Evolutionary conservation across 2,329 filamentous ascomycete genomes (phyloP), one percentile per base, ranked within the genome.

Genomic region (Trichothecium sympodiale): DNA sequence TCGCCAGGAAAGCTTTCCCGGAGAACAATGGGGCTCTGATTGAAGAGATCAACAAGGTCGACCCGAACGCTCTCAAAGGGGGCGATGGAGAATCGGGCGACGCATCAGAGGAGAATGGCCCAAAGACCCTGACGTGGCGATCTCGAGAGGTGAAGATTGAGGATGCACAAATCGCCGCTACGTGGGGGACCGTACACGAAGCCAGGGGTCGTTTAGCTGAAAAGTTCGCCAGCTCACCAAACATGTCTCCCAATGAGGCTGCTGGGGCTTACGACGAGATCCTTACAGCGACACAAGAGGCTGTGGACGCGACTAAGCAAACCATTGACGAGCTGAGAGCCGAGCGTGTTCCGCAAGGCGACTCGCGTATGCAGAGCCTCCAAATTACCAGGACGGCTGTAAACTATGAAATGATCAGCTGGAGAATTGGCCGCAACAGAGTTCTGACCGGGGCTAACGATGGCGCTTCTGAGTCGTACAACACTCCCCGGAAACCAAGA

Each of bases 311-410:
- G 5, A 91, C 88, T 1, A 93, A 94, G 58, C 79, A 83, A 47
- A 87, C 87, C 9, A 94, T 95, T 40, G 89, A 96, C 45, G 91
- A 96, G 55, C 66, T 95, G 38, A 74, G 76, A 34, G 78, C 74
- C 40, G 91, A 98, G 54, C 83, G 86, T 1, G 75, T 94, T 12
- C 74, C 84, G 16, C 83, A 86, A 54, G 79, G 85, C 38, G 89
- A 98, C 51, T 63, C 76, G 26, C 77, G 86, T 38, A 87, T 98
- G 78, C 91, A 98, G 60, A 80, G 87, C 47, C 65, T 98, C 31
- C 88, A 94, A 46, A 82, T 98, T 39, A 94, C 88, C 4, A 81
- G 83, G 41, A 93, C 93, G 0, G 87, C 89, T 2, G 85, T 96
- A 38, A 94, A 91, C 57, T 96, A 94, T 56, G 84, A 85, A 45